Conservation (phyloP, 495 filamentous ascomycete genomes). For the Penicillium turbatum region DNA sequence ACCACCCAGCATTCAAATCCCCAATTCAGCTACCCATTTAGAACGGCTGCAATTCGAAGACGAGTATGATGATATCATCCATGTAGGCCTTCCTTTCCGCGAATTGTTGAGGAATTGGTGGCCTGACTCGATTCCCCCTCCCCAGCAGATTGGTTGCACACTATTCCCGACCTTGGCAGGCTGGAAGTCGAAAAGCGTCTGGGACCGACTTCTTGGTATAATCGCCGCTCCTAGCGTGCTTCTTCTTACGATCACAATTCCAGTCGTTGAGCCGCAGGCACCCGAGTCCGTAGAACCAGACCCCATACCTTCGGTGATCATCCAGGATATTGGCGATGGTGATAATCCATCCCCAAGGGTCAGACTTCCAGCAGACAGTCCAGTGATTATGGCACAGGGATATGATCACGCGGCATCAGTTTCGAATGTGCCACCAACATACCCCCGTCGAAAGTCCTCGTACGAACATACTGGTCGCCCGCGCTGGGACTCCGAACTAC, state of each 20-base stretch:
- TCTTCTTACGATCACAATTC: constrained; percentile 84
- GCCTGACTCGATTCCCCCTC: constrained; percentile 66
- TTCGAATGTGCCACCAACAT: constrained; percentile 8
- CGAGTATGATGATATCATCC: constrained; percentile 15
- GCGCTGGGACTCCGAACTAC: constrained; percentile 43
- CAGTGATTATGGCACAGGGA: constrained; percentile 24
- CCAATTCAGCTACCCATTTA: constrained; percentile 47
- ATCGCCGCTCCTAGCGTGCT: constrained; percentile 87
- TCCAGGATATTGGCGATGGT: constrained; percentile 27
- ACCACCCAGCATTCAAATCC: constrained; percentile 50
- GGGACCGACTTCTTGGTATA: constrained; percentile 72
- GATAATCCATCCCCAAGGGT: constrained; percentile 27
- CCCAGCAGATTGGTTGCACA: constrained; percentile 63
- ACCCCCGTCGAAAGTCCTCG: constrained; percentile 17
- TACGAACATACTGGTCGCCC: constrained; percentile 14
- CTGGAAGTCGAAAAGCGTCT: constrained; percentile 71
- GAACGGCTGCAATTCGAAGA: constrained; percentile 38
- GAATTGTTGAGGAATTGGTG: constrained; percentile 54
- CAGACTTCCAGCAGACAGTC: constrained; percentile 44
- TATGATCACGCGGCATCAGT: constrained; percentile 6
- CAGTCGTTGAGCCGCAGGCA: constrained; percentile 70
- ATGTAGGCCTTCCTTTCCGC: constrained; percentile 10
- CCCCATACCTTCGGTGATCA: constrained; percentile 38
- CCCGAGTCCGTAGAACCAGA: constrained; percentile 40
- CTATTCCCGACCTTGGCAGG: constrained; percentile 83